Evolutionary conservation across 805 yeast species (phyloP), one percentile per base, ranked within the genome.

Genomic region (Ogataea parapolymorpha): DNA sequence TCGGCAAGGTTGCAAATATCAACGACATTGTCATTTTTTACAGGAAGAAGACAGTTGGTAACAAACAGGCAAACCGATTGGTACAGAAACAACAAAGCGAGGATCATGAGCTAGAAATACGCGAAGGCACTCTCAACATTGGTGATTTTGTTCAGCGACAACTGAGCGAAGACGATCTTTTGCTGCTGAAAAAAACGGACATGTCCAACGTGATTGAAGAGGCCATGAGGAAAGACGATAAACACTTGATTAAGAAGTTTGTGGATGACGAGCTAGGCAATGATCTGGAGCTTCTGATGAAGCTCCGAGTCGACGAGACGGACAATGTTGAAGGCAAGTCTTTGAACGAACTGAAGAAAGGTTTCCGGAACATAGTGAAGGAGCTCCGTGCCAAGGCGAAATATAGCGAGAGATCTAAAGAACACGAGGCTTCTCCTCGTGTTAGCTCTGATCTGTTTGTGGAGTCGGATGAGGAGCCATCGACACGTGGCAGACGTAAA

Each of bases 1-100:
- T 85, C 5, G 96, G 96, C 0, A 72, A 71, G 46, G 93, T 91
- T 2, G 99, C 98, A 4, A 93, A 93, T 59, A 79, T 82, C n/a
- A 82, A 86, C 54, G 95, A 89, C 53, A 86, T 90, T 7, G 76
- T 91, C 3, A 80, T 79, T 34, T 84, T 85, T 58, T 77, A 77
- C 55, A 77, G 72, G 49, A 68, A 70, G 55, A 59, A 69, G 33
- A 22, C 43, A 6, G 42, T 47, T 26, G 53, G 51, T 32, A 46
- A 34, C 34, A 36, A 37, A 5, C 35, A 33, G 42, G 53, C 45
- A 38, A 54, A 33, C 11, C 44, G 39, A 9, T 6, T 55, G 48
- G 26, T 27, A 10, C 23, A 34, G 13, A 75, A 71, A 16, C 69
- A 70, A 26, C 53, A 45, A n/a, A 44, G 54, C n/a, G 41, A 38